Evolutionary conservation across 2,329 filamentous ascomycete genomes (phyloP), one percentile per base, ranked within the genome.

Genomic region (Aspergillus felis): DNA sequence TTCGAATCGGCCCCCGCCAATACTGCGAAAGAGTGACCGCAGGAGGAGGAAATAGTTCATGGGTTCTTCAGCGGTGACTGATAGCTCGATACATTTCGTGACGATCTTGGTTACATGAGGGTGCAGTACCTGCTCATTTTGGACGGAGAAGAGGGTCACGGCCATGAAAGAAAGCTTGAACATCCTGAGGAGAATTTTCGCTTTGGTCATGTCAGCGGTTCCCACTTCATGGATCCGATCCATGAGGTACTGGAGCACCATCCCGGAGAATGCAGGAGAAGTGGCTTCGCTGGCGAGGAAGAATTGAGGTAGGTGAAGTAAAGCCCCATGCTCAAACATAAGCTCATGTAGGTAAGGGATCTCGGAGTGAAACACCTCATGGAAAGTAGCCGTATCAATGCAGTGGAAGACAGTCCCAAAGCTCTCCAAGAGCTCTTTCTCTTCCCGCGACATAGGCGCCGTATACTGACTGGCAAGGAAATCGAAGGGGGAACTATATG

Each of bases 101-200:
- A 99, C 91, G 62, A 99, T 96, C 71, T 95, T 95, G 55, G 95
- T 92, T 52, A 99, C 93, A 72, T 99, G 94, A 0, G 95, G 95
- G 54, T 97, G 81, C 14, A 99, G 81, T 2, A 99, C 92, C 71
- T 94, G 90, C 75, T 99, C 94, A 67, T 99, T 99, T 70, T 97
- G 92, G 8, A 85, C 83, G 0, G 92, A 92, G 73, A 99, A 99
- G 1, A 99, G 81, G 0, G 94, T 99, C 42, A 99, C 94, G 0
- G 95, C 95, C 94, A 99, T 99, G 74, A 99, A 99, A 0, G 93
- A 96, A 52, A 99, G 78, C 76, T 99, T 99, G 79, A 97, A 99
- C 53, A 99, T 85, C 55, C 95, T 85, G 52, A 99, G 79, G 35
- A 99, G 78, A 50, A 99, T 96, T 5, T 92, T 93, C 0, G 94